Evolutionary conservation across 352 stramenopile species (phyloP), one percentile per base, ranked within the genome.

Genomic region (Pythium brachiatum): DNA sequence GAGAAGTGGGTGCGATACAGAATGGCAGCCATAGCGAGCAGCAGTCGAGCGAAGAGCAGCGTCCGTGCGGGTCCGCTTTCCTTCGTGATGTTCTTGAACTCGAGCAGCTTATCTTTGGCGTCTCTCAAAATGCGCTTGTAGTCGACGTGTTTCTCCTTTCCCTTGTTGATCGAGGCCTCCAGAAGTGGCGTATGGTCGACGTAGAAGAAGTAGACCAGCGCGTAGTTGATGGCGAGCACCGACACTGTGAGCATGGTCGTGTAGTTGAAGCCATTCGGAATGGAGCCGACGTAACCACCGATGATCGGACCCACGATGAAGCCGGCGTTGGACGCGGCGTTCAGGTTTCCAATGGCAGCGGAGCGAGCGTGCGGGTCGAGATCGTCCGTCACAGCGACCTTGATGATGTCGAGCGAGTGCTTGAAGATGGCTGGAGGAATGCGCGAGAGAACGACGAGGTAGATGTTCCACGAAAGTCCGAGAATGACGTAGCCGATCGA

Each of bases 1-100:
- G 81, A 86, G 32, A 94, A 94, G 50, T 94, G 84, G 12, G 82
- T 89, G 38, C 84, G 82, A 34, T 90, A 90, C 26, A 94, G 56
- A 62, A 94, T 88, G 34, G 79, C 79, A 9, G 82, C 80, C 73
- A 89, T 89, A 8, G 84, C 79, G 56, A 92, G 76, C 63, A 94
- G 62, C 38, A 94, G 57, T 2, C 82, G 82, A 34, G 83, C 84
- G 43, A 89, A 34, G 32, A 94, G 66, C 50, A 94, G 70, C 48
- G 74, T 88, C 57, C 90, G 80, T 12, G 84, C 79, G 23, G 80
- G 68, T 3, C 81, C 81, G 3, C 74, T 88, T 61, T 87, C 78
- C 27, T 81, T 75, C 13, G 91, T 71, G 50, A 91, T 80, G 53
- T 79, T 65, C 7, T 69, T 72, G 66, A 91, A 89, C 53, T 81